Base-by-base conservation (phyloP, 257 asterid genomes). In the Solanum arcanum region DNA sequence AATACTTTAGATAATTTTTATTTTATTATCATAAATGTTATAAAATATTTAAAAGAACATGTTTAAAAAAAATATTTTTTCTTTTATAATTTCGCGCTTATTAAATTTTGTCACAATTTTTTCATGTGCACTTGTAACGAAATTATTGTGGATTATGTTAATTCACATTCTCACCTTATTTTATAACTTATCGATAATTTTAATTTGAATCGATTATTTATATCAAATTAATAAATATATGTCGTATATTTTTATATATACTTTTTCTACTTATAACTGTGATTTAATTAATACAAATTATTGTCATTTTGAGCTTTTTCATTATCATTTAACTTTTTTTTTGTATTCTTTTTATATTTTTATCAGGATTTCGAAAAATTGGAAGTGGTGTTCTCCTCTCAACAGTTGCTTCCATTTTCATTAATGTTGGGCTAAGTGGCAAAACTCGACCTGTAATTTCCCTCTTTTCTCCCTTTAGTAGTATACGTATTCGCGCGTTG, bases 391-490 rank as follows among this genome's bases (percentile, higher is more conserved):
- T 91, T 33, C 20, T 92, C 42, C 41, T 95, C 86, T 94, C 99
- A 0, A 88, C 91, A 3, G 56, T 83, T 12, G 99, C 99, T 27
- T 92, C 98, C 23, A 35, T 93, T 47, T 94, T 95, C 86, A 93
- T 96, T 18, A 93, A 96, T 91, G 14, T 92, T 15, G 96, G 96
- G 5, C 93, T 96, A 8, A 96, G 99, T 88, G 88, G 93, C 76
- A 95, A 94, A 92, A 94, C 98, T 0, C 90, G 99, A 91, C 98
- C 97, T 9, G 99, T 95, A 92, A 89, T 20, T 37, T 66, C 3
- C 31, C 33, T 41, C 21, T 64, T 72, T 49, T 29, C n/a, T 33
- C 29, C 25, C 33, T 62, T 9, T 69, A 7, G 2, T 69, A 2
- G 44, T 41, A 41, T 41, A 41, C 44, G 44, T 41, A 41, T 41